A percentile compares a stretch with the other conserved stretches of the same genome.
Evolutionary conservation across 306 rosid genomes (phyloP).

Genomic region (Ceratonia siliqua): DNA sequence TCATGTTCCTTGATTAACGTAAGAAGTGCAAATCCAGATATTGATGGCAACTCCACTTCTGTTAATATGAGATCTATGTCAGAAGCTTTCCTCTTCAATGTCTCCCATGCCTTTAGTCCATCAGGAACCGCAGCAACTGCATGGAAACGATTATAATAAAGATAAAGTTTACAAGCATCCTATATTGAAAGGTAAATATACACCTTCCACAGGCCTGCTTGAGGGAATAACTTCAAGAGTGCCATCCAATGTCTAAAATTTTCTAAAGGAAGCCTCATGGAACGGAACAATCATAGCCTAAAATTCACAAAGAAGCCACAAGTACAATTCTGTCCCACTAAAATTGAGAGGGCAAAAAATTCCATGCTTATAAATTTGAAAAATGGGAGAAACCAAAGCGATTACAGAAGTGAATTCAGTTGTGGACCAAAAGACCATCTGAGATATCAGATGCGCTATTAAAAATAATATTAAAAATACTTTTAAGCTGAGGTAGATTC

Average conservation of each 20-base stretch:
- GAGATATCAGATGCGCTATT: neutral
- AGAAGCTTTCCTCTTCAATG: conserved; percentile 50
- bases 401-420: too few species aligned
- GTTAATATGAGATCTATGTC: conserved; percentile 70
- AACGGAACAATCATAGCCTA: neutral
- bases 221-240: neutral
- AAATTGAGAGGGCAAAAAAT: neutral
- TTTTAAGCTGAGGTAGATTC: neutral
- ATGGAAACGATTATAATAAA: neutral
- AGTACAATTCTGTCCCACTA: neutral
- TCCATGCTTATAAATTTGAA: neutral
- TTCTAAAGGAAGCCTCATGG: neutral
- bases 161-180: neutral
- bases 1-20: conserved; percentile 72
- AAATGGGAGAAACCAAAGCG: neutral
- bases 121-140: conserved; percentile 72
- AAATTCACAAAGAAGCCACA: neutral
- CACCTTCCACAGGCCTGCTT: neutral
- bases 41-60: conserved; percentile 73
- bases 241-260: neutral
- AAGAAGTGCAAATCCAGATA: conserved; percentile 79
- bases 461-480: too few species aligned
- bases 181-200: neutral
- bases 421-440: neutral
- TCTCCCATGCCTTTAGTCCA: conserved; percentile 82